Base-by-base conservation (phyloP, 2,329 filamentous ascomycete species). In the Paracamarosporium sp. region DNA sequence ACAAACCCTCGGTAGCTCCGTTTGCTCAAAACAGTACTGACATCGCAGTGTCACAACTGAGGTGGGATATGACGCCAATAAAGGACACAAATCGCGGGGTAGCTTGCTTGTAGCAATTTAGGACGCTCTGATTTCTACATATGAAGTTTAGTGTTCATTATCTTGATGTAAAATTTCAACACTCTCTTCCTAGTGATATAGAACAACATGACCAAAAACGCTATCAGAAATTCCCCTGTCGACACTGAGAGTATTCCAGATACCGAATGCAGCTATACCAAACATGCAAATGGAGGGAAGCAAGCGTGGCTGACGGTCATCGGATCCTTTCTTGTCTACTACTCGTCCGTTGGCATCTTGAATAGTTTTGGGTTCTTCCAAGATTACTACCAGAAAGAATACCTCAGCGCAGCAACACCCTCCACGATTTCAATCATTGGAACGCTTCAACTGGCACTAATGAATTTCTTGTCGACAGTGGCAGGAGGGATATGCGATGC, bases 401-500 rank as follows among this genome's bases (percentile, higher is more conserved):
- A 77, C 22, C 70, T 82, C 1, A 30, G 20, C 1, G 38, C 65
- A 0, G 70, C 76, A 2, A 63, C 74, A 0, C 56, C 74, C 0
- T 72, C 72, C 4, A 76, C 68, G 0, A 77, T 82, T 28, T 68
- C 79, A 0, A 80, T 80, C 72, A 80, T 81, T 35, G 76, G 77
- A 0, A 79, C 79, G 0, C 56, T 81, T 5, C 71, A 81, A 40
- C 69, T 76, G 17, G 78, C 76, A 31, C 70, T 81, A 50, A 78
- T 87, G 76, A 83, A 83, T 65, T 75, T 68, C n/a, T 66, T 83
- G 59, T 85, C 86, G 0, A 83, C 86, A 0, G 61, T 90, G 5
- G 81, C 86, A n/a, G 88, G 88, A 1, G 83, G 83, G 17, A 46
- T 88, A 0, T 90, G 84, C 63, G 89, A 91, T 66, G 81, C 75